A percentile compares a stretch with the other conserved stretches of the same genome.
phyloP scores from a whole-genome alignment of 2,329 filamentous ascomycete genomes.

The Dothideomycetes sp. region DNA sequence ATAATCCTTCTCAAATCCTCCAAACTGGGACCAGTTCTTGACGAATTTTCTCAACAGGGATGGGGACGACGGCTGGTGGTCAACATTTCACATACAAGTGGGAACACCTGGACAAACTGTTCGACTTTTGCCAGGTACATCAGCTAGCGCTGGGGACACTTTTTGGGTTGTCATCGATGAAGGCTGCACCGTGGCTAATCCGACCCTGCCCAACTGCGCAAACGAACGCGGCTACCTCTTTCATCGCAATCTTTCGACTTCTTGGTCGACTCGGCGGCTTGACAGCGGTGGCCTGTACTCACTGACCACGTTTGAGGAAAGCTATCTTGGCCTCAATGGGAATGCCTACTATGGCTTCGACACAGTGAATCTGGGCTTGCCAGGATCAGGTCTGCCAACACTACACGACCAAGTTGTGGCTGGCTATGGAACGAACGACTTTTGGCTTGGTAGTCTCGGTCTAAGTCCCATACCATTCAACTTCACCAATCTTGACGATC shows the following conservation, averaged over 20 bases:
- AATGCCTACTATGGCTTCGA: conserved; percentile 27
- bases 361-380: conserved; percentile 15
- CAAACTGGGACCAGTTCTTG: no score
- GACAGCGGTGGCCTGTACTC: conserved; percentile 21
- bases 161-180: conserved; percentile 14
- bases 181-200: conserved; percentile 15
- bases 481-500: conserved; percentile 12
- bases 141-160: conserved; percentile 11
- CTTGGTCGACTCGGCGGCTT: conserved; percentile 23
- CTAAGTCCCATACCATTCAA: conserved; percentile 14
- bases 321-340: conserved; percentile 12
- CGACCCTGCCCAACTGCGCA: conserved; percentile 18
- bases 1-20: no score
- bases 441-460: conserved; percentile 24
- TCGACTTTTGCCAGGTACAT: conserved; percentile 15
- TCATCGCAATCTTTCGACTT: conserved; percentile 19
- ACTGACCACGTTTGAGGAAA: conserved; percentile 14
- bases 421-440: conserved; percentile 20
- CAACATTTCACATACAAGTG: conserved; percentile 28
- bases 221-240: conserved; percentile 18
- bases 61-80: conserved; percentile 31
- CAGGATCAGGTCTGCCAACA: conserved; percentile 14
- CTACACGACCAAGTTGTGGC: conserved; percentile 21
- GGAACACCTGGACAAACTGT: conserved; percentile 25
- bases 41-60: conserved; percentile 22